Evolutionary conservation across 2,329 filamentous ascomycete genomes (phyloP), one percentile per base, ranked within the genome.

Genomic region (Sclerotinia trifoliorum): DNA sequence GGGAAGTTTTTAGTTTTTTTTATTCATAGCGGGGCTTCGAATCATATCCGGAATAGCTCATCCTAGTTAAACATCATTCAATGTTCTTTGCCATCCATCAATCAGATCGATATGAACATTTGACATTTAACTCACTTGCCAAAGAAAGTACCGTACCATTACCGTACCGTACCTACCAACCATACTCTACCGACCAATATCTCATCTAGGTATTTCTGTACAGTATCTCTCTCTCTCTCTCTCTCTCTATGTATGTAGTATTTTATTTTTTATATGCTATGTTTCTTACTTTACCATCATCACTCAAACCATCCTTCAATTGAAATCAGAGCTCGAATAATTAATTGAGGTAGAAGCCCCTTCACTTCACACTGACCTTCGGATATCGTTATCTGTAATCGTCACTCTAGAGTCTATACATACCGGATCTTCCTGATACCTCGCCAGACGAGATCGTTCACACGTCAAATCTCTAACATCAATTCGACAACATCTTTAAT

Each of bases 321-420:
- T n/a, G 21, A 57, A 19, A 6, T 21, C 21, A 57, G 35, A 17
- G 3, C 13, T 17, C 21, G 6, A 17, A 2, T 10, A 17, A 55
- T 46, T 48, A 48, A 48, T 48, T 19, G 10, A 2, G 24, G 24
- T 26, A 44, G 55, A 39, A 42, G n/a, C 19, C 21, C 35, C 55
- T 26, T 42, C 35, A 44, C n/a, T 26, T 42, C 35, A 44, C n/a
- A 57, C 44, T 44, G 35, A 42, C 10, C 6, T 57, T 57, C 32
- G 55, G 55, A 42, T 57, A 39, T 42, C 55, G 42, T 39, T 60
- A 60, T 60, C 57, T 60, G 26, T 49, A 61, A 61, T 61, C 58
- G 44, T 8, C 57, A 62, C 54, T 24, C 32, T n/a, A n/a, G n/a
- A n/a, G n/a, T n/a, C n/a, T 10, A 49, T n/a, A 49, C 48, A n/a